A percentile compares a stretch with the other conserved stretches of the same genome.
Conservation (phyloP, 129 eudicot genomes). For the Dittrichia graveolens region DNA sequence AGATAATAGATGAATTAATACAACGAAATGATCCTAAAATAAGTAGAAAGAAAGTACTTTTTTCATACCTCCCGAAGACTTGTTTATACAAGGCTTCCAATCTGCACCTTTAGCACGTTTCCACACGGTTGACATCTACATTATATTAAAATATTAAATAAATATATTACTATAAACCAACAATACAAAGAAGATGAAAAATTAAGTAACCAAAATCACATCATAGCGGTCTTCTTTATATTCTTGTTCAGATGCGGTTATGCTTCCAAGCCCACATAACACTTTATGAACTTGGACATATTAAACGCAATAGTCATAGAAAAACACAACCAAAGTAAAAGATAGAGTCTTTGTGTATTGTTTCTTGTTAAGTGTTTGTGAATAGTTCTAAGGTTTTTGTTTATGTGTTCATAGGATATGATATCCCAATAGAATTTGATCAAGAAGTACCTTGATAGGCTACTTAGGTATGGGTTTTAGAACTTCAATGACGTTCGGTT, state of each 20-base stretch:
- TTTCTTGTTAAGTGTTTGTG: not conserved
- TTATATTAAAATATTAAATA: no score
- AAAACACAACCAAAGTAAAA: not conserved
- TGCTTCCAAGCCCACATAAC: constrained; percentile 2
- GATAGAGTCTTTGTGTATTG: not conserved
- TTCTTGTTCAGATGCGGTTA: not conserved
- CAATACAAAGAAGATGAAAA: not conserved
- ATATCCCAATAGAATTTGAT: constrained; percentile 14
- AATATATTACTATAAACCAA: constrained; percentile 21
- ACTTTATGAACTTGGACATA: not conserved
- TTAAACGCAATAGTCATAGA: not conserved
- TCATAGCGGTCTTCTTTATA: not conserved
- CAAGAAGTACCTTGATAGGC: not conserved
- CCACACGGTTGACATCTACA: constrained; percentile 90
- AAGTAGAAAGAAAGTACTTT: not conserved
- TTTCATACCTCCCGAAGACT: constrained; percentile 67
- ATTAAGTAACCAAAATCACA: not conserved
- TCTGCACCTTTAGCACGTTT: constrained; percentile 76
- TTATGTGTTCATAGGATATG: not conserved
- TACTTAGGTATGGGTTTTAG: not conserved
- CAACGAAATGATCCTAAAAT: not conserved
- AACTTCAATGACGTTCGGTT: not conserved
- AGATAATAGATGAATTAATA: constrained; percentile 4
- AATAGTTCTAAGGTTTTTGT: not conserved
- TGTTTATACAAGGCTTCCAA: constrained; percentile 88